Base-by-base conservation (phyloP, 225 moss, liverwort and hornwort genomes). In the Bryoerythrophyllum caledonicum region DNA sequence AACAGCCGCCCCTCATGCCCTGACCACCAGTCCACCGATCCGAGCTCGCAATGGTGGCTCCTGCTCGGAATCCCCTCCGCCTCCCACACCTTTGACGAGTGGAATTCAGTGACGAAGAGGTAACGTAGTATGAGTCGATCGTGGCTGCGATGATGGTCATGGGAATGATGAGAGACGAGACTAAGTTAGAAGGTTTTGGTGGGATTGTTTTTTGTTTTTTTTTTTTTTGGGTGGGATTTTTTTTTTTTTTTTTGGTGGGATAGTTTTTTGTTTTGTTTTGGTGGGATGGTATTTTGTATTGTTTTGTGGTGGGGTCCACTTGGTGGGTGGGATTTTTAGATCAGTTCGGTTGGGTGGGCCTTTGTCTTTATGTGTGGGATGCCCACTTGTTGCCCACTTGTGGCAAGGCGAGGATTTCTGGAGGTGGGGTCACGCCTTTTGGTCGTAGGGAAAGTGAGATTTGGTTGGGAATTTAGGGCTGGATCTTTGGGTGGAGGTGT, bases 21-120 rank as follows among this genome's bases (percentile, higher is more conserved):
- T 26, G 37, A 27, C 44, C 63, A 56, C 72, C 67, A 16, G 49
- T 41, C 16, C 63, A 72, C 76, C 51, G 51, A 79, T 79, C 35
- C 63, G 14, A 49, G 40, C 37, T 0, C 72, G n/a, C 20, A 11
- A n/a, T 10, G n/a, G n/a, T n/a, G n/a, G n/a, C n/a, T 34, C 48
- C 67, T 72, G 51, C 2, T 21, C 9, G 30, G 48, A 73, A 28
- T 2, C 48, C 41, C 16, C 16, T 3, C 32, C 32, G n/a, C 4
- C 34, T 34, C 34, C 34, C 32, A 19, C 34, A 30, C 30, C 60
- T 17, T 56, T 25, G 56, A n/a, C n/a, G 20, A 27, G 21, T 43
- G 65, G 25, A 43, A 44, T 44, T 16, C 4, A 10, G 35, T 35
- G 4, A 62, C 62, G n/a, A n/a, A 2, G 41, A 14, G 59, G n/a